A percentile compares a stretch with the other conserved stretches of the same genome.
Conservation (phyloP, 1,139 yeast species). For the Yamadazyma pseudoaaseri region DNA sequence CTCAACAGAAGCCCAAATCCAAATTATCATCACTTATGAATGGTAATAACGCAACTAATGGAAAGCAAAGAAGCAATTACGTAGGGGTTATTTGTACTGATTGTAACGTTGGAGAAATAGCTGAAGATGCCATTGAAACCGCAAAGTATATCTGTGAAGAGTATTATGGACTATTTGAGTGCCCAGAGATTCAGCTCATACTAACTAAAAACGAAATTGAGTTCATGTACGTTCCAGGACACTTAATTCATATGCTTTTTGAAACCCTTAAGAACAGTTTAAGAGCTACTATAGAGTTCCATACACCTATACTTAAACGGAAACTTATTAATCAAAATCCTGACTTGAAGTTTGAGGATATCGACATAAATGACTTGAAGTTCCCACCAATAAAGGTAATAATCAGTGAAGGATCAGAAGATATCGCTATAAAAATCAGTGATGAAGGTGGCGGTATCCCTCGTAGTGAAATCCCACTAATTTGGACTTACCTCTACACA, state of each 20-base stretch:
- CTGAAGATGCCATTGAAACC: conserved; percentile 82
- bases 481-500: conserved; percentile 91
- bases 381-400: conserved; percentile 87
- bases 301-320: conserved; percentile 44
- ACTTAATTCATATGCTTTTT: conserved; percentile 82
- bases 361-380: conserved; percentile 61
- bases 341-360: conserved; percentile 34
- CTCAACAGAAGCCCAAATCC: conserved; percentile 50
- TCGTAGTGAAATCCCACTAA: conserved; percentile 76
- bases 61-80: conserved; percentile 45
- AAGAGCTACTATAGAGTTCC: conserved; percentile 81
- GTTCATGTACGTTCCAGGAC: conserved; percentile 90
- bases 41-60: conserved; percentile 19
- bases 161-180: conserved; percentile 78
- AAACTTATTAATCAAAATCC: conserved; percentile 45
- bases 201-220: conserved; percentile 65
- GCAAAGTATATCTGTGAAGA: conserved; percentile 88
- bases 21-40: conserved; percentile 34
- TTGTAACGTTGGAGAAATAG: conserved; percentile 76
- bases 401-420: conserved; percentile 89
- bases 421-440: conserved; percentile 86
- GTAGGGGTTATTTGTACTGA: conserved; percentile 85
- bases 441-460: conserved; percentile 97
- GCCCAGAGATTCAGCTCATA: conserved; percentile 75
- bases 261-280: conserved; percentile 82